Evolutionary conservation across 768 basidiomycete species (phyloP), one percentile per base, ranked within the genome.

Genomic region (Ramaria sp.): DNA sequence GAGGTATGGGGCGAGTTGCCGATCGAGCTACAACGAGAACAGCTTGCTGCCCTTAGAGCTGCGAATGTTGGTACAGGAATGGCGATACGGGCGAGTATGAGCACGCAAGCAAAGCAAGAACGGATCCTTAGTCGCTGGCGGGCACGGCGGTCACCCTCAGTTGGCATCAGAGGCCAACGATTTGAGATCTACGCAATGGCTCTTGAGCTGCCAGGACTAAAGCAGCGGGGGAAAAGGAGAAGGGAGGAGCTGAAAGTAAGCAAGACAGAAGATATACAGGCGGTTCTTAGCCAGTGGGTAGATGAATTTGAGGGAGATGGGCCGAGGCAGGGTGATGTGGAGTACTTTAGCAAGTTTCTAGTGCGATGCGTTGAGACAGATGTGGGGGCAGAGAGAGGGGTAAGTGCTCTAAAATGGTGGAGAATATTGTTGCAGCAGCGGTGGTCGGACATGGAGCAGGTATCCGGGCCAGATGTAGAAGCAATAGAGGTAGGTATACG

Each of bases 321-420:
- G n/a, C 92, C 92, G 38, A 81, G 82, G 56, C 69, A 71, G 59
- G 79, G 75, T 64, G 93, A 96, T 60, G 73, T 91, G 1, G 79
- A 83, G 22, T 84, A 79, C 60, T 82, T 97, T 52, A 72, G 76
- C 16, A 82, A 78, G 55, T 95, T 80, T 62, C 68, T 95, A 45
- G 70, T 85, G 48, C 78, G 79, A 59, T 81, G 78, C 55, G 78
- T 85, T 34, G 81, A 83, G 62, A 69, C 77, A 5, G 85, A 88
- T 63, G 75, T 61, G n/a, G 81, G 88, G 0, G 67, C 90, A 38
- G 83, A 85, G 67, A 78, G 78, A 57, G 85, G 81, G 50, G 66
- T 86, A 12, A 77, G 77, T 24, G 77, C 88, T 16, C 72, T 89
- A 73, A 82, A 78, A 61, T 94, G 85, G 87, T 93, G 90, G 92